phyloP scores from a whole-genome alignment of 495 filamentous ascomycete species.

The Penicillium psychrofluorescens region DNA sequence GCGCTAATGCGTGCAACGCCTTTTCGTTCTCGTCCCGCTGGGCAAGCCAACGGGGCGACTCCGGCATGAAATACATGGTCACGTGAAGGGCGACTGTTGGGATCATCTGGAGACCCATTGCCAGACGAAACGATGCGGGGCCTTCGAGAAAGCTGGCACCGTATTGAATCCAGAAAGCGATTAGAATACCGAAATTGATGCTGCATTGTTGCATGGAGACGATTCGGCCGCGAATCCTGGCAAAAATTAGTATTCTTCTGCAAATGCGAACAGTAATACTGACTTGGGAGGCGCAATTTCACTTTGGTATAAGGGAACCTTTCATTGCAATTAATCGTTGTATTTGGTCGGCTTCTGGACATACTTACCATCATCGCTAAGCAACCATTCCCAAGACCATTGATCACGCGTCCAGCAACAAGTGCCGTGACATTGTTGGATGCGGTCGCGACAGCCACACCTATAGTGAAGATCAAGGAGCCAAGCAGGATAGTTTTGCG shows the following conservation, averaged over 20 bases:
- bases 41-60: constrained; percentile 41
- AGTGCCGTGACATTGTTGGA: constrained; percentile 10
- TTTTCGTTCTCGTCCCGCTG: constrained; percentile 25
- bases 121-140: constrained; percentile 10
- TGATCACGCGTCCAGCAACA: constrained; percentile 17
- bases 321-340: no score
- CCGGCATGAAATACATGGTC: constrained; percentile 22
- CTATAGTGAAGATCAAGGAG: constrained; percentile 14
- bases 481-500: constrained; percentile 13
- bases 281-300: constrained; percentile 17
- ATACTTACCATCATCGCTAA: constrained; percentile 15
- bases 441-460: constrained; percentile 9
- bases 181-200: constrained; percentile 11
- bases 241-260: neutral
- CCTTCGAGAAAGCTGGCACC: constrained; percentile 8
- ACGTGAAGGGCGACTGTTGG: constrained; percentile 13
- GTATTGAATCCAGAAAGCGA: constrained; percentile 19
- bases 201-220: constrained; percentile 11
- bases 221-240: constrained; percentile 9
- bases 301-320: constrained; percentile 18
- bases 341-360: no score
- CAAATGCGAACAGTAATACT: neutral
- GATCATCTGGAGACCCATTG: constrained; percentile 15
- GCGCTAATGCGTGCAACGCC: constrained; percentile 29
- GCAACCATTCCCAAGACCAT: constrained; percentile 17